Conservation (phyloP, 805 yeast species). For the Candida hispaniensis region DNA sequence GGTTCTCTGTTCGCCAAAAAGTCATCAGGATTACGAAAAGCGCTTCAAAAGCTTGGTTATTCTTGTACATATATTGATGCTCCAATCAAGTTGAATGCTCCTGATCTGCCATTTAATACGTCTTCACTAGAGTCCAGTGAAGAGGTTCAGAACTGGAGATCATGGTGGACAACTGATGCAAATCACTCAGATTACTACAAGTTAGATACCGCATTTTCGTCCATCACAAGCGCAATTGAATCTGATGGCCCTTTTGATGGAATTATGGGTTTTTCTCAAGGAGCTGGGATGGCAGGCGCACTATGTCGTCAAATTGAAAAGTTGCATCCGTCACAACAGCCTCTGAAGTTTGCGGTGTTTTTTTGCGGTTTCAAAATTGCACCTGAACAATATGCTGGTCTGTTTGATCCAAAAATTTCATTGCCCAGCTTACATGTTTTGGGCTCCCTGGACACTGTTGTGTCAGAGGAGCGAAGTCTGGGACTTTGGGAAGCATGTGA, state of each 20-base stretch:
- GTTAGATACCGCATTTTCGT: constrained; percentile 37
- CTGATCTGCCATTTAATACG: constrained; percentile 65
- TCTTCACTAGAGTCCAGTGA: constrained; percentile 40
- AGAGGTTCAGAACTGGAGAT: constrained; percentile 40
- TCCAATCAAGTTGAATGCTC: constrained; percentile 52
- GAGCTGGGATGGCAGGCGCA: constrained; percentile 77
- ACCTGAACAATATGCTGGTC: constrained; percentile 25
- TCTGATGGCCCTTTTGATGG: constrained; percentile 80
- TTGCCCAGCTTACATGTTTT: constrained; percentile 57
- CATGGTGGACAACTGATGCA: constrained; percentile 67
- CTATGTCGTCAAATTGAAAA: constrained; percentile 49
- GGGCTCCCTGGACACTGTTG: constrained; percentile 83
- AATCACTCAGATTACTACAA: constrained; percentile 26
- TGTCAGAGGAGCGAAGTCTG: constrained; percentile 59
- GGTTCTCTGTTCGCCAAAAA: constrained; percentile 78
- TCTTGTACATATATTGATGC: constrained; percentile 72
- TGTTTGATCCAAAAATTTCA: constrained; percentile 27
- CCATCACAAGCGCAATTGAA: constrained; percentile 44
- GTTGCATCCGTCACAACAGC: constrained; percentile 41
- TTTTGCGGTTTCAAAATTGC: constrained; percentile 49
- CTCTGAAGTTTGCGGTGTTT: constrained; percentile 60
- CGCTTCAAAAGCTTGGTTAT: constrained; percentile 51
- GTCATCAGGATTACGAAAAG: constrained; percentile 79
- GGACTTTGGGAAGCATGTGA: constrained; percentile 45
- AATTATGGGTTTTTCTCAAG: constrained; percentile 85